These are phyloP conservation scores for Zygosaccharomyces siamensis DNA, from an alignment of 805 yeast species.

Conservation along the genomic window DNA sequence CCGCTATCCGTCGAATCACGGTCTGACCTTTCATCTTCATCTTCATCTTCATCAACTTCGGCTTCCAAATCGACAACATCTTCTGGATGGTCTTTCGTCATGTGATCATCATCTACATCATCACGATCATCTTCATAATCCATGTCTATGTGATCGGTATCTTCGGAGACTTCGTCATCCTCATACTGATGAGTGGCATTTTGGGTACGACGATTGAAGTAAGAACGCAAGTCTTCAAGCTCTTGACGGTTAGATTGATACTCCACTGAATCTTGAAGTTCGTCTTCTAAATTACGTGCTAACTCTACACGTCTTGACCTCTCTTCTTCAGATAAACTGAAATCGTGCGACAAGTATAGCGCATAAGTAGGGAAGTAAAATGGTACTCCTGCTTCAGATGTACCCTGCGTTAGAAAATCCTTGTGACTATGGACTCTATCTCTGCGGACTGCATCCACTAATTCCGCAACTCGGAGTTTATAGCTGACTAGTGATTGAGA, in stretches of 20 bases:
- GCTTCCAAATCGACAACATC: conserved; percentile 11
- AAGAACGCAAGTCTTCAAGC: background rate
- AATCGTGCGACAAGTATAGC: conserved; percentile 5
- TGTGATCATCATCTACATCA: conserved; percentile 9
- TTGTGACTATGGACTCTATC: background rate
- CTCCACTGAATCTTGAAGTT: background rate
- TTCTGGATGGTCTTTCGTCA: conserved; percentile 6
- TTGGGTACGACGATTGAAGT: background rate
- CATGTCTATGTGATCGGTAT: background rate
- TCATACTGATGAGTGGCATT: background rate
- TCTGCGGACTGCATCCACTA: background rate
- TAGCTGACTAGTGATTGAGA: background rate
- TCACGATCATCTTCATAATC: background rate
- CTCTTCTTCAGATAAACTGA: conserved; percentile 14
- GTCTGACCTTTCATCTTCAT: conserved; percentile 10
- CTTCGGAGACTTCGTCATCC: background rate
- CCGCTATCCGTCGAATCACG: conserved; percentile 7
- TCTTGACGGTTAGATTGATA: background rate
- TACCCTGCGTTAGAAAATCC: background rate
- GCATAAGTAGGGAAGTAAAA: conserved; percentile 8
- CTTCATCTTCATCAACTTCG: conserved; percentile 10
- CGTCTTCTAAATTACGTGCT: background rate
- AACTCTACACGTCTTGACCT: conserved; percentile 12
- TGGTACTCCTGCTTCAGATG: background rate
- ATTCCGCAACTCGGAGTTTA: background rate